These are phyloP conservation scores for Cornus kousa DNA, from an alignment of 148 eudicot species.

Conservation along the genomic window DNA sequence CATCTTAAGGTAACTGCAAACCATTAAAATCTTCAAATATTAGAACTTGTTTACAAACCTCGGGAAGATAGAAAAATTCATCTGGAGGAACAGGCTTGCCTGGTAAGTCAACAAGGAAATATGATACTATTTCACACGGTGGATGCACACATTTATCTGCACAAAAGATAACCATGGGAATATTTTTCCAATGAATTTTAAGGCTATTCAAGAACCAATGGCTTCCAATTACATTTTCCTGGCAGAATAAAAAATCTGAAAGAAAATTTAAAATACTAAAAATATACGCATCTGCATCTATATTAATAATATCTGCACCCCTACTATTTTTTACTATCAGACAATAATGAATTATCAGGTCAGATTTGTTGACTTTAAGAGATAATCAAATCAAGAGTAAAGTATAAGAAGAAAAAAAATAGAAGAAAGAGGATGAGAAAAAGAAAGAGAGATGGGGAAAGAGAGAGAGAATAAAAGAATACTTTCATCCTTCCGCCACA, in stretches of 20 bases:
- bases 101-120: slow-evolving; percentile 25
- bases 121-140: slow-evolving; percentile 31
- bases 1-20: not conserved
- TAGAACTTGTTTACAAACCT: slow-evolving; percentile 26
- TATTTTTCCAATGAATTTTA: not conserved
- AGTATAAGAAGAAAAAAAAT: too few relatives aligned
- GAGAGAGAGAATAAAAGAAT: too few relatives aligned
- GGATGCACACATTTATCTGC: slow-evolving; percentile 33
- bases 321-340: too few relatives aligned
- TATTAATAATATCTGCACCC: not conserved
- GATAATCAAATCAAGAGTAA: too few relatives aligned
- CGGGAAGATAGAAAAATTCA: slow-evolving; percentile 31
- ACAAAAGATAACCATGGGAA: slow-evolving; percentile 15
- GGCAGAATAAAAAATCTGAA: not conserved
- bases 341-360: too few relatives aligned
- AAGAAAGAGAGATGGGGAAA: too few relatives aligned
- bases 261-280: not conserved
- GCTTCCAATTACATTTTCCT: not conserved
- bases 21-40: not conserved
- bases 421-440: too few relatives aligned
- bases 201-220: not conserved
- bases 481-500: too few relatives aligned
- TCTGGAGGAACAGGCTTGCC: slow-evolving; percentile 31
- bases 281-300: not conserved
- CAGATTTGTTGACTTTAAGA: too few relatives aligned